Percentiles rank a stretch among this genome's conserved stretches.
Evolutionary conservation across 371 early-diverging fungal genomes (phyloP).

Genomic region (Apophysomyces ossiformis): DNA sequence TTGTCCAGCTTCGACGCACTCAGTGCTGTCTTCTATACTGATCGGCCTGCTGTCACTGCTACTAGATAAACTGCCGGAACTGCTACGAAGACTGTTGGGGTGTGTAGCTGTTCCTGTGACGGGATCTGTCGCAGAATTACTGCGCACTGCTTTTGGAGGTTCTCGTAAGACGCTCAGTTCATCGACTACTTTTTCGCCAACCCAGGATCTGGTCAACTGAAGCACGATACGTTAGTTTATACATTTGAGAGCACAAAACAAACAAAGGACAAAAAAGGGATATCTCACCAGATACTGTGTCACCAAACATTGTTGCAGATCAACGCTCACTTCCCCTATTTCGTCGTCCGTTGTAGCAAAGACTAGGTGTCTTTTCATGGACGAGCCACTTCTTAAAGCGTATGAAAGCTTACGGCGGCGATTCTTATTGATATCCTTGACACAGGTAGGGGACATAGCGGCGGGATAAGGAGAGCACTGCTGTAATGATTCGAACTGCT

Average conservation of each 20-base stretch:
- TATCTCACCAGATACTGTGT: slow-evolving; percentile 68
- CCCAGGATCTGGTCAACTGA: slow-evolving; percentile 58
- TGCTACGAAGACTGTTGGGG: slow-evolving; percentile 33
- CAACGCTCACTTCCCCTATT: slow-evolving; percentile 34
- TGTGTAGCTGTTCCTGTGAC: slow-evolving; percentile 18
- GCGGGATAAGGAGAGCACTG: slow-evolving; percentile 64
- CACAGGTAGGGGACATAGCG: slow-evolving; percentile 48
- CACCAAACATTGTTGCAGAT: slow-evolving; percentile 57
- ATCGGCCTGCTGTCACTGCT: slow-evolving; percentile 46
- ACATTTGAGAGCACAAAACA: background rate
- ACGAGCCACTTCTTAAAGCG: slow-evolving; percentile 31
- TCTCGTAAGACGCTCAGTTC: slow-evolving; percentile 72
- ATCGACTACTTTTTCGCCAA: slow-evolving; percentile 77
- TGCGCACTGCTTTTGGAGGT: slow-evolving; percentile 55
- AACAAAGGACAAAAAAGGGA: too few relatives aligned
- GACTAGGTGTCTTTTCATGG: slow-evolving; percentile 25
- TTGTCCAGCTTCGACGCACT: slow-evolving; percentile 17
- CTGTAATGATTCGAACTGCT: slow-evolving; percentile 56
- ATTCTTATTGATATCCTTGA: slow-evolving; percentile 58
- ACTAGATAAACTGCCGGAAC: slow-evolving; percentile 41
- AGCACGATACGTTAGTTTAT: slow-evolving; percentile 2
- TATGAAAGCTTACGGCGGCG: slow-evolving; percentile 51
- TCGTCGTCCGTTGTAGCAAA: slow-evolving; percentile 30
- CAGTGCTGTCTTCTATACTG: slow-evolving; percentile 35
- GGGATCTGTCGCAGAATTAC: slow-evolving; percentile 31